Evolutionary conservation across 495 filamentous ascomycete genomes (phyloP).

Genomic region (Hypoxylon lenormandii): DNA sequence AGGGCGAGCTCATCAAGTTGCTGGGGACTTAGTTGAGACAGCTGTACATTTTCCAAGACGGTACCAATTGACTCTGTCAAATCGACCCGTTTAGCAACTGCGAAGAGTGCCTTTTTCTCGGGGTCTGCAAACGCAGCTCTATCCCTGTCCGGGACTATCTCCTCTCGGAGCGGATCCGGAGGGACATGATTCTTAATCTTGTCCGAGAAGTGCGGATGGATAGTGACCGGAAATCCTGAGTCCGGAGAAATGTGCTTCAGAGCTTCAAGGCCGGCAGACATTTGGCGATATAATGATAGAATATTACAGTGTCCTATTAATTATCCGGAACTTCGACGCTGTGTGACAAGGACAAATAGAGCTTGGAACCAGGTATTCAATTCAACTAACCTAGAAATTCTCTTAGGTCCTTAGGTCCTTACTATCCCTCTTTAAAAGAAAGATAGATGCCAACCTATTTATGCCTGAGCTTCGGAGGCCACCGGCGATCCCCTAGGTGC

Average conservation of each 20-base stretch:
- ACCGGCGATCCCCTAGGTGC: too few species aligned
- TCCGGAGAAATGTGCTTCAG: slow-evolving; percentile 54
- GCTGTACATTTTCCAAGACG: slow-evolving; percentile 61
- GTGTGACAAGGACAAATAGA: too few species aligned
- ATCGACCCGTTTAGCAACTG: slow-evolving; percentile 59
- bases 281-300: not conserved
- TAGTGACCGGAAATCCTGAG: slow-evolving; percentile 54
- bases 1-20: slow-evolving; percentile 62
- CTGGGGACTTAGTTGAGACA: slow-evolving; percentile 56
- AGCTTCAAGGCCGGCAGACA: slow-evolving; percentile 52
- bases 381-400: too few species aligned
- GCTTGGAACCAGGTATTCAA: too few species aligned
- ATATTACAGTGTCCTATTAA: too few species aligned
- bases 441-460: too few species aligned
- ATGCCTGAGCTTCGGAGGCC: too few species aligned
- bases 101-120: slow-evolving; percentile 62
- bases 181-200: slow-evolving; percentile 63
- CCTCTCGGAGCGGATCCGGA: slow-evolving; percentile 58
- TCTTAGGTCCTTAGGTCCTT: too few species aligned
- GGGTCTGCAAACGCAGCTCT: slow-evolving; percentile 65
- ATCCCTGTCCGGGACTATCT: slow-evolving; percentile 60
- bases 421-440: too few species aligned
- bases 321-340: too few species aligned
- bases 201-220: slow-evolving; percentile 75
- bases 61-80: slow-evolving; percentile 68